These are phyloP conservation scores for Cyanodermella asteris DNA, from an alignment of 2,329 filamentous ascomycete species.

Conservation along the genomic window DNA sequence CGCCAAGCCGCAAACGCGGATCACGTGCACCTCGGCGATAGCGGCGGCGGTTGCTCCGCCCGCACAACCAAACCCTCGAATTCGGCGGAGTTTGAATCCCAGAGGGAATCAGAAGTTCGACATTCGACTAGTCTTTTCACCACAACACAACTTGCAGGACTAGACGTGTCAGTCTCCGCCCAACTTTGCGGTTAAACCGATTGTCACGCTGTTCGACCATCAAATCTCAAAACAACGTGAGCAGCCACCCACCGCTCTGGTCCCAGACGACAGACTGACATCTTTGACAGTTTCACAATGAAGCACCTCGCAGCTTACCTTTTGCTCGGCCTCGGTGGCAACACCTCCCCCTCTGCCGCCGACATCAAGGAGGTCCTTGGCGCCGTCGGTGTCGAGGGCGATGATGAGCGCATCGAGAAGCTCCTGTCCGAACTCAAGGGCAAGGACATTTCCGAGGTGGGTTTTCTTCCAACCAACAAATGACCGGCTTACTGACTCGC, in stretches of 20 bases:
- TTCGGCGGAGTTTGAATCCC: neutral
- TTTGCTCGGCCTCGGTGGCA: conserved; percentile 84
- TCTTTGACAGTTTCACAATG: conserved; percentile 44
- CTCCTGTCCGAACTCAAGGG: conserved; percentile 78
- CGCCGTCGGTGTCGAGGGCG: conserved; percentile 87
- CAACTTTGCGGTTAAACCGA: conserved; percentile 96
- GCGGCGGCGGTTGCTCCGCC: conserved; percentile 2
- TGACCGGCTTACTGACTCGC: neutral
- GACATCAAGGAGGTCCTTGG: conserved; percentile 80
- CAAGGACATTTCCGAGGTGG: conserved; percentile 34
- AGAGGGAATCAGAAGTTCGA: neutral
- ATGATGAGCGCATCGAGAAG: conserved; percentile 63
- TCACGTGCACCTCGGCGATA: neutral
- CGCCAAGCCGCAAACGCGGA: neutral
- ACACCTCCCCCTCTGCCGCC: conserved; percentile 61
- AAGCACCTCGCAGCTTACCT: conserved; percentile 99
- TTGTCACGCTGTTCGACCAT: conserved; percentile 45
- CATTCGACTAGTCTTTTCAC: conserved; percentile 11
- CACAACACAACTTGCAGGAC: conserved; percentile 31
- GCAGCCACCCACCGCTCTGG: conserved; percentile 1
- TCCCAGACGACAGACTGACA: conserved; percentile 8
- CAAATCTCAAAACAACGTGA: conserved; percentile 5
- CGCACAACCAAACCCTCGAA: conserved; percentile 5
- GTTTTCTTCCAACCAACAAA: neutral
- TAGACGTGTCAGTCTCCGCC: conserved; percentile 99